Percentiles rank a stretch among this genome's conserved stretches.
These are phyloP conservation scores for Henckelia pumila DNA, from an alignment of 257 asterid species.

Conservation along the genomic window DNA sequence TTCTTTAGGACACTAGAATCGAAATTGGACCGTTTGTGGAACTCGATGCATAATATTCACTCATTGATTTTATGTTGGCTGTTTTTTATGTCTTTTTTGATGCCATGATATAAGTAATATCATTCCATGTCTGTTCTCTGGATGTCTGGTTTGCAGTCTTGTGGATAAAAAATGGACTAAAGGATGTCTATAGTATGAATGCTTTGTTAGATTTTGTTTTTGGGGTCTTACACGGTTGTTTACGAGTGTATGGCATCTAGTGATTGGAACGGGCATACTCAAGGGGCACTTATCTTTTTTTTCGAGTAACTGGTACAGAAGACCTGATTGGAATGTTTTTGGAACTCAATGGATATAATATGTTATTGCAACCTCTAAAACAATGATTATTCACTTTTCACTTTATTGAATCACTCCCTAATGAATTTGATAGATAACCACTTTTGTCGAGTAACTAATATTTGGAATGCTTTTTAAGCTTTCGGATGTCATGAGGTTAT, in stretches of 20 bases:
- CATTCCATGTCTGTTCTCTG: not conserved
- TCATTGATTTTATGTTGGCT: not conserved
- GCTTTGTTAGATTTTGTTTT: not conserved
- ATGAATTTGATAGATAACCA: not conserved
- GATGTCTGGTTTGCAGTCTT: not conserved
- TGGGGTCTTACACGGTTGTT: conserved; percentile 8
- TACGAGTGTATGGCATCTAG: conserved; percentile 4
- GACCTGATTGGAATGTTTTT: conserved; percentile 12
- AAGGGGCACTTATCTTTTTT: conserved; percentile 10
- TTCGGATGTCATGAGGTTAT: not conserved
- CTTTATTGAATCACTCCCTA: too few species aligned
- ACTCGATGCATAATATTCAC: not conserved
- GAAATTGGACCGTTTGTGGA: not conserved
- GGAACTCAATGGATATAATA: not conserved
- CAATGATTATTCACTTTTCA: too few species aligned
- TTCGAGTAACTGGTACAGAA: not conserved
- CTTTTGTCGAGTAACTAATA: too few species aligned
- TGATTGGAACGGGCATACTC: conserved; percentile 9
- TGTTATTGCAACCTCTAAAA: too few species aligned
- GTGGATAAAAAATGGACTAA: not conserved
- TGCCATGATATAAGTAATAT: not conserved
- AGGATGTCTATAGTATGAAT: not conserved
- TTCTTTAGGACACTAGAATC: not conserved
- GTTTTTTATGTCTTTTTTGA: not conserved
- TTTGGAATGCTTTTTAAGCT: not conserved